Evolutionary conservation across 441 rosid genomes (phyloP).

Genomic region (Brassica balearica): DNA sequence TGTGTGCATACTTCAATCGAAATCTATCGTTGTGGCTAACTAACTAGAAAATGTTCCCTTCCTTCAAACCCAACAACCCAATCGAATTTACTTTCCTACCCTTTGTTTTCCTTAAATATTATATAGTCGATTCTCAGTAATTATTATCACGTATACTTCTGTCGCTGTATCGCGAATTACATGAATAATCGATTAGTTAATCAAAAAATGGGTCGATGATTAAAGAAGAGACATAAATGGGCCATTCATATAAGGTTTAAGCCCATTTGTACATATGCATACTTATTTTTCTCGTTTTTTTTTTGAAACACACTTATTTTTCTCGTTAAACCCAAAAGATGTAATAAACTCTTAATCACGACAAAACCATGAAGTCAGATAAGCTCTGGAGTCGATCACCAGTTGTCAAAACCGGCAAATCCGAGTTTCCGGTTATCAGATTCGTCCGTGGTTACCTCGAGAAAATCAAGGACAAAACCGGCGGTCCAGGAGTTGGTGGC

Average conservation of each 20-base stretch:
- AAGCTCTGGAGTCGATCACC: constrained; percentile 56
- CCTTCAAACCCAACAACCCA: constrained; percentile 48
- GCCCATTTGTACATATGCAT: constrained; percentile 6
- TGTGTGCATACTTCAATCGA: constrained; percentile 35
- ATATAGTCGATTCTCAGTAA: neutral
- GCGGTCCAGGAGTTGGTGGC: constrained; percentile 70
- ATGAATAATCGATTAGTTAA: neutral
- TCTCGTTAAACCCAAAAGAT: neutral
- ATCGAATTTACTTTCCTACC: constrained; percentile 16
- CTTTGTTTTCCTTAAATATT: neutral
- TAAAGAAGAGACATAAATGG: constrained; percentile 2
- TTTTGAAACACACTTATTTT: neutral
- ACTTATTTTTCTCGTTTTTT: neutral
- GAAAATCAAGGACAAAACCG: constrained; percentile 51
- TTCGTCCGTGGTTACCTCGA: constrained; percentile 51
- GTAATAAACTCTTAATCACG: constrained; percentile 8
- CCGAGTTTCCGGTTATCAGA: constrained; percentile 58
- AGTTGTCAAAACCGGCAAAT: constrained; percentile 42
- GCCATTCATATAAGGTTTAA: neutral
- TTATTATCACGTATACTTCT: neutral
- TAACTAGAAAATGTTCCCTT: constrained; percentile 37
- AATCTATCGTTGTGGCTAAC: constrained; percentile 44
- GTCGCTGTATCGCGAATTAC: neutral
- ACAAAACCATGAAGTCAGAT: constrained; percentile 48
- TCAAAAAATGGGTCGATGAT: neutral